phyloP scores from a whole-genome alignment of 495 filamentous ascomycete species.

The Collariella sp. region DNA sequence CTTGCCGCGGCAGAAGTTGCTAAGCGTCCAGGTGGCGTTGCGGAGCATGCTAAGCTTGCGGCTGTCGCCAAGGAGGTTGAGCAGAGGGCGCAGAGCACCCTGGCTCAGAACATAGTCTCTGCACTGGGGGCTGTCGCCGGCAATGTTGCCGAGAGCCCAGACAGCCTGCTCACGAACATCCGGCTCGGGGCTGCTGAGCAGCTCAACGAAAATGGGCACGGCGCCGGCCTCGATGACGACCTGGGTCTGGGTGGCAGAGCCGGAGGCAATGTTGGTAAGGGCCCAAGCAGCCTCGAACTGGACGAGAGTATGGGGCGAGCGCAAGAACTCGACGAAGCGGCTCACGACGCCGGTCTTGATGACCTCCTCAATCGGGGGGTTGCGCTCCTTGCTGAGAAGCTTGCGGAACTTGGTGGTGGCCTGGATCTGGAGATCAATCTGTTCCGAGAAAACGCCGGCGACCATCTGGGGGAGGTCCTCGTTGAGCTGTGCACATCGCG shows the following conservation, averaged over 20 bases:
- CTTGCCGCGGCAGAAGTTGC: slow-evolving; percentile 99
- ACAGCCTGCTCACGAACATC: slow-evolving; percentile 98
- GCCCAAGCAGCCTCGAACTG: slow-evolving; percentile 99
- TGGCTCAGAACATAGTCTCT: slow-evolving; percentile 87
- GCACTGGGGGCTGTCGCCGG: slow-evolving; percentile 95
- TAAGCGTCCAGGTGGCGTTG: slow-evolving; percentile 98
- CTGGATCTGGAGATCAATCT: slow-evolving; percentile 95
- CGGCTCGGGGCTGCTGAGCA: slow-evolving; percentile 89
- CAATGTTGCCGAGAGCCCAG: slow-evolving; percentile 98
- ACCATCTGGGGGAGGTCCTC: slow-evolving; percentile 99
- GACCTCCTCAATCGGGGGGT: slow-evolving; percentile 97
- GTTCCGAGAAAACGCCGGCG: slow-evolving; percentile 91
- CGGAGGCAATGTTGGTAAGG: slow-evolving; percentile 97
- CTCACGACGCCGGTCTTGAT: slow-evolving; percentile 98
- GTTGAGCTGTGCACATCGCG: slow-evolving; percentile 59
- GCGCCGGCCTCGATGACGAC: slow-evolving; percentile 98
- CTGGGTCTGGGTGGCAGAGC: slow-evolving; percentile 93
- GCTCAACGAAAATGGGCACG: slow-evolving; percentile 96
- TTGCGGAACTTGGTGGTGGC: slow-evolving; percentile 99
- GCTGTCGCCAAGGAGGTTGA: slow-evolving; percentile 87
- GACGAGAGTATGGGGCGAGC: slow-evolving; percentile 94
- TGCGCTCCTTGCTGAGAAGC: slow-evolving; percentile 95
- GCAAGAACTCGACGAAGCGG: slow-evolving; percentile 96
- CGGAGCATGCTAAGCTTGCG: slow-evolving; percentile 98
- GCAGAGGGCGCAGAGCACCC: slow-evolving; percentile 82